Conservation (phyloP, 1,284 basidiomycete genomes). For the Austropuccinia psidii region DNA sequence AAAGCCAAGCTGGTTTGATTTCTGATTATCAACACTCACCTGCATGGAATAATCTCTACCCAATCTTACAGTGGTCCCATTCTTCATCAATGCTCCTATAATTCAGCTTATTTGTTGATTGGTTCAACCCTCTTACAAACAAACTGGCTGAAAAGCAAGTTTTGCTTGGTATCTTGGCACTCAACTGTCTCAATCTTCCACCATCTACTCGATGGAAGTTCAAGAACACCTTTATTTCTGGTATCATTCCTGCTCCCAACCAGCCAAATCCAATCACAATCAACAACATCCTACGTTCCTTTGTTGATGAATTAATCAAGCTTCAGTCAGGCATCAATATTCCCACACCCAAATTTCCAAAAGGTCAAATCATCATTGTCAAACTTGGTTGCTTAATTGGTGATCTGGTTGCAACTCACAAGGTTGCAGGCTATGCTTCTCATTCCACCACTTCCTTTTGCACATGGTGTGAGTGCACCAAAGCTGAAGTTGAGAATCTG, state of each 20-base stretch:
- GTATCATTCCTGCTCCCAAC: neutral
- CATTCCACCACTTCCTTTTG: neutral
- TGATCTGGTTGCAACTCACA: constrained; percentile 1
- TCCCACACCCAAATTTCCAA: neutral
- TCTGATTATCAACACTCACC: too few species aligned
- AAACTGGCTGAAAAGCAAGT: neutral
- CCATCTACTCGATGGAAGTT: neutral
- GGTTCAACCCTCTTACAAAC: constrained; percentile 8
- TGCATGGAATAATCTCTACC: too few species aligned
- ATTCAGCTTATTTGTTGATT: constrained; percentile 10
- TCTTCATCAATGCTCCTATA: too few species aligned
- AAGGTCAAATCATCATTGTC: neutral
- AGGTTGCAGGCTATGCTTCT: constrained; percentile 6
- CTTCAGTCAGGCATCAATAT: neutral
- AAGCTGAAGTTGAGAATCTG: too few species aligned
- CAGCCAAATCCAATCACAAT: neutral
- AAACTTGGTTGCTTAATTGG: neutral
- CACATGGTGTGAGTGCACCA: neutral
- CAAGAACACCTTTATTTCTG: neutral
- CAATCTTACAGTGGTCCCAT: too few species aligned
- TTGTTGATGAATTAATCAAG: neutral
- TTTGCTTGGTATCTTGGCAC: neutral
- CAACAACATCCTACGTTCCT: neutral
- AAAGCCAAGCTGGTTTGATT: too few species aligned
- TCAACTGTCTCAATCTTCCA: constrained; percentile 10